Base-by-base conservation (phyloP, 1,284 basidiomycete species). In the Ustanciosporium gigantosporum region DNA sequence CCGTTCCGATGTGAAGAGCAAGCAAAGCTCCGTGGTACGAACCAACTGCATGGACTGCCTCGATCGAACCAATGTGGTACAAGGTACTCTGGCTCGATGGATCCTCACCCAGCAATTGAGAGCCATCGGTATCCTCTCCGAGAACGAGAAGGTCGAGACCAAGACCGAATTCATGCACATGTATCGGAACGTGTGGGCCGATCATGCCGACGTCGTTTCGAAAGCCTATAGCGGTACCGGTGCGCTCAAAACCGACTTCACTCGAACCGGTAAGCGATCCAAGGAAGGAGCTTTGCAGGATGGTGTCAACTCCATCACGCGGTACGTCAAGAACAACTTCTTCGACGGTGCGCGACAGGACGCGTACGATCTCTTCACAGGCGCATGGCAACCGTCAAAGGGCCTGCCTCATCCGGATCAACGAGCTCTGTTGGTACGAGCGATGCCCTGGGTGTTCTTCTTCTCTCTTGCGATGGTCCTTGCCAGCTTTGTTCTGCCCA, bases 321-420 rank as follows among this genome's bases (percentile, higher is more conserved):
- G 95, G 56, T 99, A 98, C 77, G 75, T 96, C 65, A 92, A 88
- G 82, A 98, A 98, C 82, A 98, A 96, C 78, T 93, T 91, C 81
- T 90, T 96, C 72, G 95, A 98, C 78, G 95, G 95, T 5, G 84
- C 91, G 41, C 82, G 93, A 73, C 92, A 78, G 90, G 72, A 68
- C 36, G 74, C 73, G 0, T 76, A 72, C 75, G 95, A 99, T 78
- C 83, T 99, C 50, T 83, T 98, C 66, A 94, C 92, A 5, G 95
- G 95, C 8, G 83, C 84, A 5, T 99, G 91, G 90, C 78, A 68
- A 7, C 81, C 86, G 14, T 81, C 82, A 7, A 80, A 85, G 7
- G 79, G 86, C 52, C 85, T 86, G 46, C 82, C 92, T 43, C 81
- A 92, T 41, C 82, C 85, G 11, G 93, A 97, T 77, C 82, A 83